Base-by-base conservation (phyloP, 1,284 basidiomycete species). In the Leccinum griseonigrum region DNA sequence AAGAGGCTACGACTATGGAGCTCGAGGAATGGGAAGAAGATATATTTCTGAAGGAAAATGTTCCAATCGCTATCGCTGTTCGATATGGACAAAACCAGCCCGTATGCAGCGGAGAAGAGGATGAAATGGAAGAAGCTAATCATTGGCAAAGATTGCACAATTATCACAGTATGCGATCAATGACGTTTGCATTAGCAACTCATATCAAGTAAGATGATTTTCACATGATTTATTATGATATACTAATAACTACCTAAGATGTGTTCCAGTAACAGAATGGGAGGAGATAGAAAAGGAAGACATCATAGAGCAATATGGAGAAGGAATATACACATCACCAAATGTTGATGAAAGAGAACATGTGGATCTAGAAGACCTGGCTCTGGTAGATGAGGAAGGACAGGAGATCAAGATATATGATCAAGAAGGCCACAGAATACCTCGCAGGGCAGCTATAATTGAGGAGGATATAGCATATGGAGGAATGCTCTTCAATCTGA, bases 401-500 rank as follows among this genome's bases (percentile, higher is more conserved):
- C 46, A n/a, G 1, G 28, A 29, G 14, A 34, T 29, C 2, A 18
- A 2, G 0, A 31, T 62, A 0, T 62, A 31, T 43, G 55, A 60
- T 16, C 4, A 1, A 1, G 14, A 31, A 3, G 57, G 61, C 6
- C 51, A 14, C 31, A 11, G 57, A 2, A 63, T 63, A 14, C 56
- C 58, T 1, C 9, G 48, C 1, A 2, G 55, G 3, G 13, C 50
- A 2, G 43, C 38, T 51, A 22, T 4, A 9, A 1, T 40, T 3
- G 52, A 40, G 6, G 38, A 16, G 1, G 18, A 52, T 1, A 28
- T 10, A 22, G 1, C 3, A 7, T 34, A 26, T 13, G 3, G 2
- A 36, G 61, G 61, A 6, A 63, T 63, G 58, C 32, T 63, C 1
- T 60, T 57, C 14, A 31, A 59, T 26, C 10, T 63, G 4, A 2